Evolutionary conservation across 2,329 filamentous ascomycete genomes (phyloP), one percentile per base, ranked within the genome.

Genomic region (Xylaria sp.): DNA sequence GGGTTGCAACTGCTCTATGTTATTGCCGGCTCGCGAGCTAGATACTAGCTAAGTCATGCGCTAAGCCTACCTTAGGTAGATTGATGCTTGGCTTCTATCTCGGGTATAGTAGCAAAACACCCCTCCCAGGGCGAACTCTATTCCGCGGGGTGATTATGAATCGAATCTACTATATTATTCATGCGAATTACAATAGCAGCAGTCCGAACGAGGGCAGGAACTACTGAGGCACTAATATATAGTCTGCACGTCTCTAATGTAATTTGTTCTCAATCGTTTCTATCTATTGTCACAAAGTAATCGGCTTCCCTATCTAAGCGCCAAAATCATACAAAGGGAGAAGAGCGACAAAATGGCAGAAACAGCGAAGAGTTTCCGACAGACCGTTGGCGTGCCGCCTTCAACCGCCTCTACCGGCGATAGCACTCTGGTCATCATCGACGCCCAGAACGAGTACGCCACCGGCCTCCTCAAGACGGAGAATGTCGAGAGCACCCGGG

Each of bases 401-500:
- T 61, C 58, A 27, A 61, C 58, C 3, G 58, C 58, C 21, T 61
- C 58, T 15, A 61, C 58, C n/a, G 23, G 53, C 38, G 58, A 61
- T 19, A 61, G 58, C 29, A 38, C 17, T 23, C 46, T 61, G 10
- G 33, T 61, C 31, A 61, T 61, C 17, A 61, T 61, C 10, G 58
- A 61, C 46, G 58, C 58, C 11, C 58, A 61, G 25, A 61, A 61
- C 23, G 58, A 61, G 40, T 61, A 61, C 9, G 53, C 53, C 23
- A 40, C 31, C 13, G 58, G 58, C 6, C 53, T 57, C 15, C 58
- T 61, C 17, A 51, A 37, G 19, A 61, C 58, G 4, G 58, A 61
- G 25, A 35, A 46, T 19, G 11, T 61, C 10, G 31, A 3, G 23
- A 17, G 4, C 40, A 61, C 58, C 3, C 58, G 58, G 5, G 53